A percentile compares a stretch with the other conserved stretches of the same genome.
Evolutionary conservation across 768 basidiomycete species (phyloP).

Genomic region (Fibroporia radiculosa): DNA sequence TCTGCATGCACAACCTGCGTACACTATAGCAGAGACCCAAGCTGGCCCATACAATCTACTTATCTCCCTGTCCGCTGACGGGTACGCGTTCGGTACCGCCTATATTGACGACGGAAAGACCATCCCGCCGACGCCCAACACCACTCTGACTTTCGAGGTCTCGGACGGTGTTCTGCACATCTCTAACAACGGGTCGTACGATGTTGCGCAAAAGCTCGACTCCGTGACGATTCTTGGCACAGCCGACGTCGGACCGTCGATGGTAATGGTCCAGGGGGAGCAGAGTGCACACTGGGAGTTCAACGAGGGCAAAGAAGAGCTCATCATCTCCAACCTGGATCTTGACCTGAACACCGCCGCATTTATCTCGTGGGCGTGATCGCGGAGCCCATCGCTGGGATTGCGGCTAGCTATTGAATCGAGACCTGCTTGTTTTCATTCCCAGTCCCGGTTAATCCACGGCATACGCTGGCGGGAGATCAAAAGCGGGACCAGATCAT

Average conservation of each 20-base stretch:
- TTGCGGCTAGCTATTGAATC: too few species aligned
- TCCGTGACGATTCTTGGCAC: conserved; percentile 53
- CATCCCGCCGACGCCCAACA: conserved; percentile 46
- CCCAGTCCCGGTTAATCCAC: too few species aligned
- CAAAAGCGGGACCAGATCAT: too few species aligned
- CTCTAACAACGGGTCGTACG: conserved; percentile 30
- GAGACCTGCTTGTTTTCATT: too few species aligned
- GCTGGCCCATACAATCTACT: conserved; percentile 56
- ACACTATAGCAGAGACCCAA: conserved; percentile 63
- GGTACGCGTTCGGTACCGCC: conserved; percentile 48
- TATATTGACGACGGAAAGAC: conserved; percentile 69
- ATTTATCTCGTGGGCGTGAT: conserved; percentile 29
- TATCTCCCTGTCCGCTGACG: conserved; percentile 41
- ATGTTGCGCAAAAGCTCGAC: conserved; percentile 38
- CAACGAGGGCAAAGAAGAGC: conserved; percentile 27
- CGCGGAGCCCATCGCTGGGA: not conserved
- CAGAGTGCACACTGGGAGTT: conserved; percentile 36
- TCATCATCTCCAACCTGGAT: conserved; percentile 31
- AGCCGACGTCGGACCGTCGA: conserved; percentile 22
- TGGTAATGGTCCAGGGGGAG: conserved; percentile 40
- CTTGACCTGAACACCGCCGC: conserved; percentile 36
- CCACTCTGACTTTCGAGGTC: conserved; percentile 39
- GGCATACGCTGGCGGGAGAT: too few species aligned
- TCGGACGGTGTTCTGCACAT: conserved; percentile 30
- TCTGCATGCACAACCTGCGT: conserved; percentile 52